Conservation (phyloP, 2,329 filamentous ascomycete species). For the Penicillium carneum region DNA sequence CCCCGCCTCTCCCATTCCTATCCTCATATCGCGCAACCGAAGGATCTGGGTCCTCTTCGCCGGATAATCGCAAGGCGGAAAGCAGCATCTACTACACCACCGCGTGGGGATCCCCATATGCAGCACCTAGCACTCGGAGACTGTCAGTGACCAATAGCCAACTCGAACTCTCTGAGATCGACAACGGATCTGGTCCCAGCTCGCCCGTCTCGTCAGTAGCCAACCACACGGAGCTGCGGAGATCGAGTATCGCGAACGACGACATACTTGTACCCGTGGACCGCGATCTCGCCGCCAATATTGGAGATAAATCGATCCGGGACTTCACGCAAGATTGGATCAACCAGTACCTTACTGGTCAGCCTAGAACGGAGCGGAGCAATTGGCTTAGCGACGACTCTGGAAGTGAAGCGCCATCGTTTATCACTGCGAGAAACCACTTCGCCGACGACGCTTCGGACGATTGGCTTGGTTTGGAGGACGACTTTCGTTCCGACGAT, state of each 20-base stretch:
- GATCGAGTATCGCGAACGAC: constrained; percentile 40
- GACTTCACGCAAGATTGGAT: constrained; percentile 86
- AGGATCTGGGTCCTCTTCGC: constrained; percentile 51
- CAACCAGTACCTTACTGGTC: constrained; percentile 78
- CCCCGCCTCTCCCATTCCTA: constrained; percentile 43
- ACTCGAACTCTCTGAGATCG: constrained; percentile 59
- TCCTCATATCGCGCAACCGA: constrained; percentile 43
- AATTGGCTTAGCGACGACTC: constrained; percentile 85
- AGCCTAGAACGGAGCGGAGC: constrained; percentile 71
- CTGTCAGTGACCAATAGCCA: constrained; percentile 51
- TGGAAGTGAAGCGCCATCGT: constrained; percentile 76
- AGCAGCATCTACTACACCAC: constrained; percentile 71
- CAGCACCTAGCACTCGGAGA: constrained; percentile 62
- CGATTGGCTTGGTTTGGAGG: constrained; percentile 55
- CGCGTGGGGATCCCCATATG: constrained; percentile 92
- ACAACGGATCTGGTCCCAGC: constrained; percentile 43
- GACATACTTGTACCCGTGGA: constrained; percentile 38
- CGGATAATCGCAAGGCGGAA: constrained; percentile 54
- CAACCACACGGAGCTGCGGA: constrained; percentile 40
- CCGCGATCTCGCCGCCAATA: constrained; percentile 35
- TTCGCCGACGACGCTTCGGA: constrained; percentile 53
- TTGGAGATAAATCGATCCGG: constrained; percentile 48
- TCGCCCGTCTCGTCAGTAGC: constrained; percentile 46
- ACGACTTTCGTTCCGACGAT: constrained; percentile 49
- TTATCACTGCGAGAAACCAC: constrained; percentile 52